Conservation (phyloP, 495 filamentous ascomycete genomes). For the Aspergillus sparsus region DNA sequence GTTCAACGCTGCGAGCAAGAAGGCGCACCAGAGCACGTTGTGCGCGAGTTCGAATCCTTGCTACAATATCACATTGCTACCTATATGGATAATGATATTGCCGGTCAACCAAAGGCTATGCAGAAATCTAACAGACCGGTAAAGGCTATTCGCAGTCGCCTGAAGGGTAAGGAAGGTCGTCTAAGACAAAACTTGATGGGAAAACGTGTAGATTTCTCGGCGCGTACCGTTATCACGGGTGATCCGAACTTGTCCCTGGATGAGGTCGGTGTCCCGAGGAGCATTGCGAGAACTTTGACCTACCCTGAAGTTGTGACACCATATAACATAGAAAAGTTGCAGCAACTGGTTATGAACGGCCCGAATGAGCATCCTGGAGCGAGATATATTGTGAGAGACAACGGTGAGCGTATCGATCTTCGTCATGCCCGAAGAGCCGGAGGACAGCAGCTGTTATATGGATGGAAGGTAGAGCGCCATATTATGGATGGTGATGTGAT, state of each 20-base stretch:
- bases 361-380: slow-evolving; percentile 94
- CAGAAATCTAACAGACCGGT: slow-evolving; percentile 96
- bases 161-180: slow-evolving; percentile 98
- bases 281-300: slow-evolving; percentile 85
- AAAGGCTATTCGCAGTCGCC: slow-evolving; percentile 90
- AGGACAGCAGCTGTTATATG: slow-evolving; percentile 82
- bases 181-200: slow-evolving; percentile 98
- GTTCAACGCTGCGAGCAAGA: slow-evolving; percentile 84
- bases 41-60: slow-evolving; percentile 83
- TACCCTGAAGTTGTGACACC: slow-evolving; percentile 97
- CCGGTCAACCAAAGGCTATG: slow-evolving; percentile 89
- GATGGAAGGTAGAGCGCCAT: slow-evolving; percentile 98
- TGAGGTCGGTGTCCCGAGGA: slow-evolving; percentile 91
- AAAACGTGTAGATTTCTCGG: slow-evolving; percentile 99
- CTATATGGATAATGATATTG: slow-evolving; percentile 99
- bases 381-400: slow-evolving; percentile 89
- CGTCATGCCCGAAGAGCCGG: slow-evolving; percentile 84
- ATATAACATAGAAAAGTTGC: slow-evolving; percentile 94
- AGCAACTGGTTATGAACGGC: slow-evolving; percentile 84
- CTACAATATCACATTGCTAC: slow-evolving; percentile 99
- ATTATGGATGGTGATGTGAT: slow-evolving; percentile 95
- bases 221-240: slow-evolving; percentile 98
- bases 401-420: slow-evolving; percentile 90
- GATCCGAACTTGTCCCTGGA: slow-evolving; percentile 95
- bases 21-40: slow-evolving; percentile 85